Conservation (phyloP, 768 basidiomycete species). For the Boletus rubropictus region DNA sequence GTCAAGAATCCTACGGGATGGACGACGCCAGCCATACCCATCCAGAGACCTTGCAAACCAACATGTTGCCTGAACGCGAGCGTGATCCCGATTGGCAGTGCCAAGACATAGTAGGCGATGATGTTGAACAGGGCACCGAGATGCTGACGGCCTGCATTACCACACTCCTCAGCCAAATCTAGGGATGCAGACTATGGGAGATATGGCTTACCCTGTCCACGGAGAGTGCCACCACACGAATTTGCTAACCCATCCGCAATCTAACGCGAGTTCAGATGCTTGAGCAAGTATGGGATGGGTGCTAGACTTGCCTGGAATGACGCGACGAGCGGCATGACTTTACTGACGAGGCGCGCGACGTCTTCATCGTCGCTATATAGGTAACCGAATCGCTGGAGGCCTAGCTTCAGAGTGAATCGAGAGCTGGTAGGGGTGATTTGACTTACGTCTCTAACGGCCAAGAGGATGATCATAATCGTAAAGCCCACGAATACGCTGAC, state of each 20-base stretch:
- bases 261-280: constrained; percentile 18
- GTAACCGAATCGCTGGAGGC: constrained; percentile 49
- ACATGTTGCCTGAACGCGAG: constrained; percentile 43
- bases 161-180: constrained; percentile 2
- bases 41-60: constrained; percentile 49
- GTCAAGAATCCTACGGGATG: constrained; percentile 8
- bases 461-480: constrained; percentile 53
- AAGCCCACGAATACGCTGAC: constrained; percentile 56
- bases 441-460: constrained; percentile 53
- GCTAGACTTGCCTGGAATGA: constrained; percentile 41
- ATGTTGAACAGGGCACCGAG: constrained; percentile 72
- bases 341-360: constrained; percentile 45
- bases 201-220: constrained; percentile 38
- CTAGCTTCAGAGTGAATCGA: not conserved
- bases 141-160: constrained; percentile 46
- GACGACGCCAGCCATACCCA: constrained; percentile 29
- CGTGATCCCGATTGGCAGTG: constrained; percentile 46
- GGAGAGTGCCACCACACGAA: constrained; percentile 45
- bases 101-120: constrained; percentile 55
- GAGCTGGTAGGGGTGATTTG: not conserved
- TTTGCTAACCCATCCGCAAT: constrained; percentile 49
- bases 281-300: not conserved
- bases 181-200: not conserved
- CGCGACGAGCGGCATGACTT: constrained; percentile 50
- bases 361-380: constrained; percentile 60